Percentiles rank a stretch among this genome's conserved stretches.
These are phyloP conservation scores for Bocquillonia castaneifolia DNA, from an alignment of 441 rosid species.

Conservation along the genomic window DNA sequence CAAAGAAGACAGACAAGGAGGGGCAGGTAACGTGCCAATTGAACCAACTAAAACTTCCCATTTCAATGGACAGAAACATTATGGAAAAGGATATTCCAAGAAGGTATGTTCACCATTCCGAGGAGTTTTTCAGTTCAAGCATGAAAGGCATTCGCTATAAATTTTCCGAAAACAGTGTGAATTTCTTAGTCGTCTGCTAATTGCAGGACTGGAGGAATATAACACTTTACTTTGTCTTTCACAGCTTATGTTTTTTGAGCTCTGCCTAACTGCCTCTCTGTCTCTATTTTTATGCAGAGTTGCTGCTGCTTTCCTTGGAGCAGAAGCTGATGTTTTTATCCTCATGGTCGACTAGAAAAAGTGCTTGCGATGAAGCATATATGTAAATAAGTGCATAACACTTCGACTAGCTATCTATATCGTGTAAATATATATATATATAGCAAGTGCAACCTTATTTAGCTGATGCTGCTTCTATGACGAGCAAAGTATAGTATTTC, in stretches of 20 bases:
- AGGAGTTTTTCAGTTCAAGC: not conserved
- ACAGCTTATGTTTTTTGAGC: not conserved
- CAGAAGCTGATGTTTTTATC: slow-evolving; percentile 28
- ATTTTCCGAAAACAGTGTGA: not conserved
- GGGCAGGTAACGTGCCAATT: slow-evolving; percentile 31
- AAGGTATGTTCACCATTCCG: slow-evolving; percentile 29
- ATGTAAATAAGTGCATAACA: too few relatives aligned
- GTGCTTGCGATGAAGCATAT: not conserved
- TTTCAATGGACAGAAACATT: slow-evolving; percentile 18
- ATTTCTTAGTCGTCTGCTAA: not conserved
- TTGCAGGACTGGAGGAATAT: not conserved
- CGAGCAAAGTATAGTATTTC: too few relatives aligned
- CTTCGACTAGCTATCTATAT: too few relatives aligned
- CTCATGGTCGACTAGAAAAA: not conserved
- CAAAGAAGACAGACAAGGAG: slow-evolving; percentile 57
- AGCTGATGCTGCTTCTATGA: too few relatives aligned
- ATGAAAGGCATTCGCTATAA: not conserved
- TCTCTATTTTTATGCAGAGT: slow-evolving; percentile 28
- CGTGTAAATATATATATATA: too few relatives aligned
- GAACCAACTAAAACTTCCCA: slow-evolving; percentile 36
- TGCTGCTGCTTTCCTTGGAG: slow-evolving; percentile 63
- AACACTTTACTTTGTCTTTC: not conserved
- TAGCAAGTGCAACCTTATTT: too few relatives aligned
- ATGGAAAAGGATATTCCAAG: slow-evolving; percentile 22
- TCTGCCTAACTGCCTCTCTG: not conserved